Conservation (phyloP, 1,139 yeast species). For the Arxiozyma slooffiae region DNA sequence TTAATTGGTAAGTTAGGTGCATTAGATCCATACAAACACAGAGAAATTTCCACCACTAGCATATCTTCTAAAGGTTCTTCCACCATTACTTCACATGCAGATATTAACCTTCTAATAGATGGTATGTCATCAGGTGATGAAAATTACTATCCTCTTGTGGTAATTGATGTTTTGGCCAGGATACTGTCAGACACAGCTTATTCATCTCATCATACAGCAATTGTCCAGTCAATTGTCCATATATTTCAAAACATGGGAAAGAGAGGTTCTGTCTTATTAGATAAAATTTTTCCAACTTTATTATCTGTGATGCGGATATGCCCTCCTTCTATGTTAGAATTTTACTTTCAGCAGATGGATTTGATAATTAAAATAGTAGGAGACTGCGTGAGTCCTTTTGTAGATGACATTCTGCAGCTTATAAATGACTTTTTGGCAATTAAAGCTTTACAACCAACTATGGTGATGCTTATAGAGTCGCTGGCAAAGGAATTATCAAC, state of each 20-base stretch:
- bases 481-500: slow-evolving; percentile 82
- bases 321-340: slow-evolving; percentile 72
- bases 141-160: slow-evolving; percentile 93
- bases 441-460: slow-evolving; percentile 63
- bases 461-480: slow-evolving; percentile 72
- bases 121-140: slow-evolving; percentile 92
- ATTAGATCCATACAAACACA: slow-evolving; percentile 87
- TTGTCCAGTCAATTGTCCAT: slow-evolving; percentile 83
- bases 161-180: slow-evolving; percentile 72
- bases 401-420: slow-evolving; percentile 66
- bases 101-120: slow-evolving; percentile 79
- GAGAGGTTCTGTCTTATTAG: slow-evolving; percentile 77
- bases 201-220: slow-evolving; percentile 79
- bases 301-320: slow-evolving; percentile 77
- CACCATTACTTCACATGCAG: slow-evolving; percentile 83
- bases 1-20: slow-evolving; percentile 92
- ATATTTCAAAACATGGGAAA: slow-evolving; percentile 83
- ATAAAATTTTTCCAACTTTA: slow-evolving; percentile 82
- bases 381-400: slow-evolving; percentile 78
- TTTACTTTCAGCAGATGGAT: slow-evolving; percentile 82
- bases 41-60: slow-evolving; percentile 70
- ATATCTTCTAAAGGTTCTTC: slow-evolving; percentile 49
- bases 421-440: slow-evolving; percentile 66
- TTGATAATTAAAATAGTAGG: slow-evolving; percentile 73
- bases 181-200: slow-evolving; percentile 78